Base-by-base conservation (phyloP, 164 flowering plant species). In the Hamamelis virginiana region DNA sequence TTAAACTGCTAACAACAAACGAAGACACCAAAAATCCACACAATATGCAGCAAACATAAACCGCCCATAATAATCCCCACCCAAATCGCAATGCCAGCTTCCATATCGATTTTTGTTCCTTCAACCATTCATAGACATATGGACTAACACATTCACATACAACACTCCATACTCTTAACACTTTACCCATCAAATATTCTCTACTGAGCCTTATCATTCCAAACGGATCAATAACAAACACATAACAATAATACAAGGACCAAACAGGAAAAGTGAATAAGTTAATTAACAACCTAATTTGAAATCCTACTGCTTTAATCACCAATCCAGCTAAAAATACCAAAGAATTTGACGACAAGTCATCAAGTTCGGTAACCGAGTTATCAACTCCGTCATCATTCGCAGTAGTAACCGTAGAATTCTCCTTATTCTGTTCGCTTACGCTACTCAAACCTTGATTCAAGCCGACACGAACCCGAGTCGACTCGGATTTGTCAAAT, bases 61-160 rank as follows among this genome's bases (percentile, higher is more conserved):
- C 41, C 0, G 90, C 82, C 94, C 96, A 89, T 19, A 92, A 72
- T 46, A 85, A 73, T 15, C 93, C 97, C 87, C 88, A 86, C 8
- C 80, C 72, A 15, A 75, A 72, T 22, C 71, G 66, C 72, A 71
- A 12, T 11, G 69, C 69, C n/a, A 84, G 26, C 65, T 81, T 78
- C 82, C 70, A 69, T 13, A 78, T 0, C 4, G 72, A 56, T 25
- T 76, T 69, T 21, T 77, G 69, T n/a, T 75, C 86, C 47, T 74
- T 77, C 14, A 74, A 72, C 80, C 77, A 68, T 0, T 62, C 70
- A 25, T 6, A 57, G 4, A 71, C 1, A n/a, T 65, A 68, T 0
- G 77, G 73, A 45, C 72, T 64, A 18, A 70, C 11, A 33, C 0
- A 33, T 33, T 1, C 84, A 80, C 69, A 28, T 16, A 60, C 63